Evolutionary conservation across 176 grass and related monocot species (phyloP), one percentile per base, ranked within the genome.

Genomic region (Puccinellia tenuiflora): DNA sequence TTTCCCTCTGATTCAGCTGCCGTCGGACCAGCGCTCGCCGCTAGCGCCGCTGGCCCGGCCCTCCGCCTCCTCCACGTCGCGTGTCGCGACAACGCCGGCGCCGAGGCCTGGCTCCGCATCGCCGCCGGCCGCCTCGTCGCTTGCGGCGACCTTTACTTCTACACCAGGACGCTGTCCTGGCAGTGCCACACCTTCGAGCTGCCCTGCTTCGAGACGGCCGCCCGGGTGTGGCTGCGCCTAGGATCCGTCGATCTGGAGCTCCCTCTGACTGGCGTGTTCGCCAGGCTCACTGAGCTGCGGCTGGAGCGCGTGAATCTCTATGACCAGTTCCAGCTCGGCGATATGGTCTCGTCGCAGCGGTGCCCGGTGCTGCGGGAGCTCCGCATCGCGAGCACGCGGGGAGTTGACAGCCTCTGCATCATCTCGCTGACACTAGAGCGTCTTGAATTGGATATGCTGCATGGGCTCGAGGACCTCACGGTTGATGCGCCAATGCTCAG

Each of bases 281-380:
- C 15, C 8, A 39, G 22, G 34, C 75, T 78, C 75, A 78, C 75
- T 10, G 35, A 61, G 54, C 22, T 78, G 22, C 55, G 54, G 14
- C 24, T 78, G 22, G 75, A 78, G 37, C 22, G 43, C 75, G 35
- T 78, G 22, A 20, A 60, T 42, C 61, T 78, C 7, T 15, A 61
- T 31, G 11, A 7, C 38, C 37, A 7, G 54, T 38, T 4, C 17
- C 16, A 60, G 22, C 55, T 60, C 34, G 75, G 75, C 35, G 15
- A 61, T 54, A 37, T 60, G 54, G 35, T 78, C 35, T 78, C 75
- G 3, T 18, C 75, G 22, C 22, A 14, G 55, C 75, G 54, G 14
- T 61, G 75, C 75, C 75, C 75, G 15, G 54, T 21, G 75, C 37
- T 78, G 35, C 75, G 75, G 52, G 35, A 38, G 22, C 75, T 61